Base-by-base conservation (phyloP, 768 basidiomycete species). In the Pleurotus djamor region DNA sequence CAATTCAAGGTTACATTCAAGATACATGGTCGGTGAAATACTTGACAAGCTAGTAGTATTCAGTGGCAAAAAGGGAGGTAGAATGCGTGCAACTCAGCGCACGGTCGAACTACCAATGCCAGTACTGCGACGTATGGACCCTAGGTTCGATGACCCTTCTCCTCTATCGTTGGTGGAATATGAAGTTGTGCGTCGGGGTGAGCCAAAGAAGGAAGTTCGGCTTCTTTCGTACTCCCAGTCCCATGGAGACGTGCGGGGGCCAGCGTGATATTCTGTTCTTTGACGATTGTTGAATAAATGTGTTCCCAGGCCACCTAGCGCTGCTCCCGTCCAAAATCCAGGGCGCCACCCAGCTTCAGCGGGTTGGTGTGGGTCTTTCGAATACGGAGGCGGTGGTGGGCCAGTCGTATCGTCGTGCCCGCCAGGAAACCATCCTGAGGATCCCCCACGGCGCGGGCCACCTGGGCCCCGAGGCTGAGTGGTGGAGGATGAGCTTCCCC, bases 321-420 rank as follows among this genome's bases (percentile, higher is more conserved):
- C 83, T 5, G 91, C 84, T 3, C 94, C 94, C 1, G 90, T 88
- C 90, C 88, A 95, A 69, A 96, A 95, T 3, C 93, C 93, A 9
- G 90, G 88, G 44, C 75, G 71, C 84, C 85, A 86, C 35, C 76
- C 75, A 17, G 63, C 58, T 44, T 62, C 63, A 4, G 67, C 35
- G 45, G 64, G 50, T 55, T 59, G 48, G 7, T 58, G 60, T 13
- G 71, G 69, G 36, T 74, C 63, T 64, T 83, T 77, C 14, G 81
- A 79, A 63, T 89, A 87, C 0, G 88, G 86, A 17, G 89, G 86
- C 28, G 80, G 81, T 28, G 80, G 81, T 28, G 79, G 69, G 34
- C 72, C 69, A 63, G 70, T 71, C 55, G 66, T 68, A 58, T 72
- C 60, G 44, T 79, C 68, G 64, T 72, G 74, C 35, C 77, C 77